Evolutionary conservation across 2,329 filamentous ascomycete species (phyloP), one percentile per base, ranked within the genome.

Genomic region (Falciphora oryzae): DNA sequence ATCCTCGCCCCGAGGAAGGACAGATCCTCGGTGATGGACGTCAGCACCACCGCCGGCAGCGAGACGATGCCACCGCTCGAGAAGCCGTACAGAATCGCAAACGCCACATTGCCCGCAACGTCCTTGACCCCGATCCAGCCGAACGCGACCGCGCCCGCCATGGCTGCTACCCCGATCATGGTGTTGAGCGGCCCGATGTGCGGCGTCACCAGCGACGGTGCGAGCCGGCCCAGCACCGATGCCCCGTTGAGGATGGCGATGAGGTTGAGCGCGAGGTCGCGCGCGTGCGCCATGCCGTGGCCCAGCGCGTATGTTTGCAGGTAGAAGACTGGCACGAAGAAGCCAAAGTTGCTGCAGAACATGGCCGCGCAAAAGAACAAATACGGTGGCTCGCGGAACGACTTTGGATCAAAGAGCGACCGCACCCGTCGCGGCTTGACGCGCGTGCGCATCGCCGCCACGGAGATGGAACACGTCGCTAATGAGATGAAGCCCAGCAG

Each of bases 201-300:
- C 67, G 74, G 73, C 4, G 73, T 71, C 18, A 75, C 61, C 18
- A 75, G 66, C 0, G 73, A 71, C 3, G 71, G 69, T 60, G 74
- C 63, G 18, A 76, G 68, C 11, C 74, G 73, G 64, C 74, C 74
- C 14, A 73, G 66, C 29, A 75, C 68, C 11, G 73, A 74, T 2
- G 71, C 71, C 13, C 70, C 70, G 65, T 76, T 76, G 66, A 76
- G 70, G 31, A 76, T 71, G 58, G 75, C 70, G 29, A 75, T 67
- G 35, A 76, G 70, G 27, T 71, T 67, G 8, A 63, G 63, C 27
- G 66, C 64, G 14, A 67, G 50, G 31, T 22, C 53, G 31, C 29
- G 29, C 18, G 28, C 32, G 29, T 59, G 38, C 5, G 60, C 58
- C 28, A 65, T 59, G 32, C 66, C 65, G 64, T 67, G 65, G 8